Evolutionary conservation across 148 eudicot genomes (phyloP).

Genomic region (Camellia granthamiana): DNA sequence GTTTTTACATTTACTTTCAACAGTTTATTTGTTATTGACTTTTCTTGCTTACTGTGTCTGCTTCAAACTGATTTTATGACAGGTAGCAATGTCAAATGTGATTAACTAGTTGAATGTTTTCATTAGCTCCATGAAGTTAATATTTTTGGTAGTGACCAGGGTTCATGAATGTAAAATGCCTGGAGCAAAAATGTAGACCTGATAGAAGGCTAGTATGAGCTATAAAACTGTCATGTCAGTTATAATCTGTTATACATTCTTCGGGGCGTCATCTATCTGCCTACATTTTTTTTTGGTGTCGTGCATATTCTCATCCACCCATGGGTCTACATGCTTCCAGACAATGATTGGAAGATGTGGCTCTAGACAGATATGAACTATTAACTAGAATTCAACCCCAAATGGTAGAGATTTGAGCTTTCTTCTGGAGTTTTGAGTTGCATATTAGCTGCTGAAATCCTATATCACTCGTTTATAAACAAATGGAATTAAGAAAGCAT

Average conservation of each 20-base stretch:
- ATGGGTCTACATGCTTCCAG: not conserved
- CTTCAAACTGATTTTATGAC: not conserved
- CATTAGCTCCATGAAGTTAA: not conserved
- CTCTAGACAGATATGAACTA: not conserved
- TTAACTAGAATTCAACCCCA: not conserved
- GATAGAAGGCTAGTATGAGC: not conserved
- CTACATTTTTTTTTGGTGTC: not conserved
- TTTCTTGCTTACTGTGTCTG: not conserved
- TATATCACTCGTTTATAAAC: not conserved
- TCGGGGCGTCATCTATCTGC: not conserved
- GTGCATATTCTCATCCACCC: too few species aligned
- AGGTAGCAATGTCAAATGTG: not conserved
- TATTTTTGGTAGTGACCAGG: not conserved
- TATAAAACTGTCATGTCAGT: not conserved
- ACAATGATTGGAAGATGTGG: not conserved
- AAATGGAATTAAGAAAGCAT: not conserved
- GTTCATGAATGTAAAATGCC: not conserved
- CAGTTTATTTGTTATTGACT: not conserved
- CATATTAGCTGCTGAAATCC: not conserved
- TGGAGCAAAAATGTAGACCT: not conserved
- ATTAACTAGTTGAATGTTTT: not conserved
- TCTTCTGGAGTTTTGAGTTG: conserved; percentile 4
- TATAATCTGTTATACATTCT: not conserved
- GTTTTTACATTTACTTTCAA: too few species aligned
- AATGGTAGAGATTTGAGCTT: not conserved